Base-by-base conservation (phyloP, 352 stramenopile species). In the Globisporangium ultimum region DNA sequence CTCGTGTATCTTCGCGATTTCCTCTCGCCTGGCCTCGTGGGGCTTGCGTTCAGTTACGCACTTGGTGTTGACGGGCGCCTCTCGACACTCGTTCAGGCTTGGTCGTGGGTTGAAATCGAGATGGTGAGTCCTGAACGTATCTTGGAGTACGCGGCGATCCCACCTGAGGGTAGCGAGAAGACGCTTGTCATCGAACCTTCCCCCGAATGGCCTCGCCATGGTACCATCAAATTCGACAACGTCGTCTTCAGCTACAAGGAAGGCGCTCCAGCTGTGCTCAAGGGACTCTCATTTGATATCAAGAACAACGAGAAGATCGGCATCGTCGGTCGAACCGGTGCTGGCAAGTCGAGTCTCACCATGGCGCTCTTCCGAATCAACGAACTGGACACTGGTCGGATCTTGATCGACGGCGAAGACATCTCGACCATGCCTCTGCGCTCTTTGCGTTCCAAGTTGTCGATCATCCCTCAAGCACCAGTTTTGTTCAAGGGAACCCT, bases 41-140 rank as follows among this genome's bases (percentile, higher is more conserved):
- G 78, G 12, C 64, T 98, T 9, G 71, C 96, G 10, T 94, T 98
- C 61, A 88, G 84, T 11, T 98, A 95, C 69, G 80, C 77, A 6
- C 64, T 91, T 0, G 90, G 83, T 43, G 81, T 98, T 32, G 93
- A 89, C 34, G 78, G 80, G 14, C 84, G 73, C 11, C 61, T 98
- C 3, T 73, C 78, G 0, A 89, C 80, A 40, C 70, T 96, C 22
- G 76, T 97, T 1, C 49, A 67, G 13, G 58, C 20, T 9, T 88
- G 65, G 63, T 71, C 63, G n/a, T 74, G 63, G 55, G 13, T 86
- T 0, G 76, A 88, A 43, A 71, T 75, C 34, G 43, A 66, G 21
- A 87, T 88, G 75, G 78, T 88, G 7, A 83, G 73, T 50, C 75
- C 73, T 20, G 78, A 88, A 55, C 71, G 78, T 2, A 59, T 86